Percentiles rank a stretch among this genome's conserved stretches.
phyloP scores from a whole-genome alignment of 352 stramenopile genomes.

The Phytophthora meadii region DNA sequence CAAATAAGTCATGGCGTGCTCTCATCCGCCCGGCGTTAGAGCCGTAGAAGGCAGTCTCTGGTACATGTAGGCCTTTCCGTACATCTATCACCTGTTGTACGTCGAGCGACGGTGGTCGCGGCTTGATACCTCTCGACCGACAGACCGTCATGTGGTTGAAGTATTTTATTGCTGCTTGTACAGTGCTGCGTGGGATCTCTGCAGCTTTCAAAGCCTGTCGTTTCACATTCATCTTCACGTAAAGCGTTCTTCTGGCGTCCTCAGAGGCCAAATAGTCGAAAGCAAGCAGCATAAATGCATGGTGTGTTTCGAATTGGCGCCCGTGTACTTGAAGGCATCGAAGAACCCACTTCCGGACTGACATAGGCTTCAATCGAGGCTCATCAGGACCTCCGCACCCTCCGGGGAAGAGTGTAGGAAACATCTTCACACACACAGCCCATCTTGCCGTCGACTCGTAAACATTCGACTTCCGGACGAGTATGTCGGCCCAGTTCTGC shows the following conservation, averaged over 20 bases:
- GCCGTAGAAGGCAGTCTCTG: constrained; percentile 13
- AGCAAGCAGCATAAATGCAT: constrained; percentile 31
- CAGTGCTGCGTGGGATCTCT: neutral
- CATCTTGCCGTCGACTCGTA: neutral
- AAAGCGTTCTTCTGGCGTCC: constrained; percentile 21
- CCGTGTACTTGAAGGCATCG: constrained; percentile 11
- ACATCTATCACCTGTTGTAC: constrained; percentile 26
- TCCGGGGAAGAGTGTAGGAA: constrained; percentile 14
- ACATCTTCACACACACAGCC: constrained; percentile 19
- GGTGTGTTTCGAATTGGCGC: constrained; percentile 28
- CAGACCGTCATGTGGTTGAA: constrained; percentile 6
- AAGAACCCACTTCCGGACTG: constrained; percentile 25
- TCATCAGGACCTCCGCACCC: constrained; percentile 10
- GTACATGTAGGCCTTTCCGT: constrained; percentile 15
- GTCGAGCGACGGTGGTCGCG: neutral
- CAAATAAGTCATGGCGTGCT: constrained; percentile 27
- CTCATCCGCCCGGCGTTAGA: constrained; percentile 19
- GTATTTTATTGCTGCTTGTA: constrained; percentile 29
- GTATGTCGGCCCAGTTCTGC: neutral
- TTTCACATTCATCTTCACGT: constrained; percentile 30
- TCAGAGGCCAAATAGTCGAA: constrained; percentile 32
- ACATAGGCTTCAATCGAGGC: constrained; percentile 28
- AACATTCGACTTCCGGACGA: constrained; percentile 12
- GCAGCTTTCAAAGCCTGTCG: constrained; percentile 10
- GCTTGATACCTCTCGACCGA: neutral